Base-by-base conservation (phyloP, 371 early-diverging fungal species). In the Massospora cicadina region DNA sequence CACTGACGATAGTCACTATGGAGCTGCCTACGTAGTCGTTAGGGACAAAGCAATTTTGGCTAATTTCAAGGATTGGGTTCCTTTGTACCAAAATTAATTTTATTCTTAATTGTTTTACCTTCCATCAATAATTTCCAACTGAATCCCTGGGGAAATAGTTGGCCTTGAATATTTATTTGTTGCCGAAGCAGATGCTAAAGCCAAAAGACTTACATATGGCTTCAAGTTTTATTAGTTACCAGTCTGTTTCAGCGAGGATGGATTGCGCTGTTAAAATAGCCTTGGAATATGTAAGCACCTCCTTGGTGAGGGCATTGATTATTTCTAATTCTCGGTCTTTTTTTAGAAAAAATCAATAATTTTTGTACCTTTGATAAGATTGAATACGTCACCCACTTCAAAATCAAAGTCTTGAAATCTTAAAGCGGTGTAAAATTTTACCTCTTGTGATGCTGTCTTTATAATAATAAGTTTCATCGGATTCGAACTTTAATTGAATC, bases 261-360 rank as follows among this genome's bases (percentile, higher is more conserved):
- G 43, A 43, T 5, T 13, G 27, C 29, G 55, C 55, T 23, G 17
- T 26, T 2, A 24, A 13, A 2, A 63, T 63, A 3, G 2, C 54
- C 13, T 25, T 17, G 17, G 2, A 25, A 54, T 54, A 63, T n/a
- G 13, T 2, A 17, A 23, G 21, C 7, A 63, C 5, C 23, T 53
- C 23, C 2, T 28, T 24, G 17, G 1, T n/a, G 21, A 63, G 25
- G 7, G 10, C 28, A 5, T 24, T n/a, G 13, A 63, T 10, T 17
- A 63, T 13, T 54, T 63, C 63, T 21, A 63, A 29, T 25, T 63
- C 63, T 54, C 55, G 23, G 21, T 63, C 63, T 63, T 1, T 27
- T 7, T 29, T 63, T 54, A 33, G 30, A 2, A 13, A 28, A 54
- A 12, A 7, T 21, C 21, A 62, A n/a, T 23, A 33, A 24, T 61